phyloP scores from a whole-genome alignment of 2,329 filamentous ascomycete genomes.

The Phoma sp. region DNA sequence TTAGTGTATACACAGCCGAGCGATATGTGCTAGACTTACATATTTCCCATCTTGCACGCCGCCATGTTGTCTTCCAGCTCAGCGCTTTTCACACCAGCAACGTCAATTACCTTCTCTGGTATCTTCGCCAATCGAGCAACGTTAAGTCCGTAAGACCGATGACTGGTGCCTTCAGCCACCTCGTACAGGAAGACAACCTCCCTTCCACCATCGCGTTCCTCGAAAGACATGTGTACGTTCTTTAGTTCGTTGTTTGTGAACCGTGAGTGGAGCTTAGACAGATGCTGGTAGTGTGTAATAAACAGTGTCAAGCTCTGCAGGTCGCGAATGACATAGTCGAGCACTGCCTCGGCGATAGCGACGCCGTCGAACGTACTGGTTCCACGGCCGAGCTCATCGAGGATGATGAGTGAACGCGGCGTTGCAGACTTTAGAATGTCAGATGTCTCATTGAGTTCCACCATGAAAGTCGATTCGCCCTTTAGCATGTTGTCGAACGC shows the following conservation, averaged over 20 bases:
- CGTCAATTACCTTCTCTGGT: conserved; percentile 76
- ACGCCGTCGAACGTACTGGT: conserved; percentile 96
- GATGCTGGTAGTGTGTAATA: conserved; percentile 95
- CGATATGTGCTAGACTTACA: conserved; percentile 33
- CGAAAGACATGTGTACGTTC: conserved; percentile 95
- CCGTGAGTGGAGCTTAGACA: conserved; percentile 75
- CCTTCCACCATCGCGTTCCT: conserved; percentile 60
- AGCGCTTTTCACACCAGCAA: conserved; percentile 79
- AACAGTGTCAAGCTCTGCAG: conserved; percentile 84
- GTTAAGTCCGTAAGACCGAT: conserved; percentile 93
- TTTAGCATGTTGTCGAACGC: conserved; percentile 96
- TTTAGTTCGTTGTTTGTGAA: conserved; percentile 71
- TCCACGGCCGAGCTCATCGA: conserved; percentile 93
- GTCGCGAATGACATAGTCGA: conserved; percentile 81
- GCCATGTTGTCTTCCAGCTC: conserved; percentile 75
- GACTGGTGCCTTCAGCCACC: conserved; percentile 87
- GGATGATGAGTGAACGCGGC: conserved; percentile 82
- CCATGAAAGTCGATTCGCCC: conserved; percentile 97
- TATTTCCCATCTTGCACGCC: conserved; percentile 40
- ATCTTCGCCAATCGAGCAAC: conserved; percentile 87
- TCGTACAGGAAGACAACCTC: conserved; percentile 96
- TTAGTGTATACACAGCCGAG: conserved; percentile 23
- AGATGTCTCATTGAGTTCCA: conserved; percentile 91
- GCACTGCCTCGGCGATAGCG: conserved; percentile 90
- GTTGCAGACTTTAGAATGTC: conserved; percentile 91